These are phyloP conservation scores for Penicillium glabrum DNA, from an alignment of 2,329 filamentous ascomycete genomes.

Conservation along the genomic window DNA sequence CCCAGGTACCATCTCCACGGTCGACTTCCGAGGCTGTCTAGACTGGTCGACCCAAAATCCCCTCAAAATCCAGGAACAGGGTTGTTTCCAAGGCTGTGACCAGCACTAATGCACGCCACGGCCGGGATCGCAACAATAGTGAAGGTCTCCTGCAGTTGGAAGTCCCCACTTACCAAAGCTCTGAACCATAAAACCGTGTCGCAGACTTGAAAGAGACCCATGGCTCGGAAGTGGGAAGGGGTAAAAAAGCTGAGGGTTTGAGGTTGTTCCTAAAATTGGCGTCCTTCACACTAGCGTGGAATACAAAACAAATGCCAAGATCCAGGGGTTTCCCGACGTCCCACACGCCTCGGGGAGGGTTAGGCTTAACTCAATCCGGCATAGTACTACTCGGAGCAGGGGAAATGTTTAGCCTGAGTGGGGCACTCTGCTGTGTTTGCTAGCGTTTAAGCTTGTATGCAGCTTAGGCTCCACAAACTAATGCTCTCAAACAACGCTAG, in stretches of 20 bases:
- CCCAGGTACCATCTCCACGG: slow-evolving; percentile 1
- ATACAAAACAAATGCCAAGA: not conserved
- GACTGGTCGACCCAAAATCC: not conserved
- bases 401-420: not conserved
- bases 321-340: slow-evolving; percentile 1
- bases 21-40: not conserved
- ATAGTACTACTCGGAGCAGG: slow-evolving; percentile 7
- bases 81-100: not conserved
- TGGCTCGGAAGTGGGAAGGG: not conserved
- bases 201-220: not conserved
- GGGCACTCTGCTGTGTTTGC: not conserved
- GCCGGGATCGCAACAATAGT: slow-evolving; percentile 11
- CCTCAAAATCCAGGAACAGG: not conserved
- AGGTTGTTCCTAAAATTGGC: slow-evolving; percentile 1
- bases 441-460: slow-evolving; percentile 12
- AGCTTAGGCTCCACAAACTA: slow-evolving; percentile 14
- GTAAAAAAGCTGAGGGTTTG: not conserved
- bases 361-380: slow-evolving; percentile 3
- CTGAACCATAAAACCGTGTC: not conserved
- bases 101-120: slow-evolving; percentile 17
- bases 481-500: slow-evolving; percentile 12
- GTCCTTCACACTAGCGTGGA: not conserved
- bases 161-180: not conserved
- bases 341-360: slow-evolving; percentile 1
- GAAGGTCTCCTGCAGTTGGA: not conserved